Evolutionary conservation across 768 basidiomycete species (phyloP).

Genomic region (Tulasnella sp.): DNA sequence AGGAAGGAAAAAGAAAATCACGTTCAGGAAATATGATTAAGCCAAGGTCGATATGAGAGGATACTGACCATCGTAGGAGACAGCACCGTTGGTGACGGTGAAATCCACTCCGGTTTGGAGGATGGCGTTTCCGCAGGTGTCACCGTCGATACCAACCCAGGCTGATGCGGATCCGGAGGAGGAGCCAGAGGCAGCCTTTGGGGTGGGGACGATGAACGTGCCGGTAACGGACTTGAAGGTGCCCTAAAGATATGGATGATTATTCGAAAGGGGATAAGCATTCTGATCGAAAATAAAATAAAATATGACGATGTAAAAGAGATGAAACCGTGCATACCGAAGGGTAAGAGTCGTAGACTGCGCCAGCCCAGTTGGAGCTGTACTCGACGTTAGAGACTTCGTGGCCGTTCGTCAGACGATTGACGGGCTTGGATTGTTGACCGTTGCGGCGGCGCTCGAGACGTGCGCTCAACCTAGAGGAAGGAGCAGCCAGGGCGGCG

Average conservation of each 20-base stretch:
- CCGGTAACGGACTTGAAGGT: slow-evolving; percentile 31
- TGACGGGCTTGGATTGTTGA: slow-evolving; percentile 14
- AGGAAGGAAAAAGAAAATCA: neutral
- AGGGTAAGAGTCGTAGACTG: slow-evolving; percentile 25
- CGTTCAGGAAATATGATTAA: neutral
- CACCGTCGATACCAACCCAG: slow-evolving; percentile 30
- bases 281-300: no score
- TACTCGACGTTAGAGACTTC: slow-evolving; percentile 22
- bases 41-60: neutral
- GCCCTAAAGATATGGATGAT: slow-evolving; percentile 18
- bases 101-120: slow-evolving; percentile 31
- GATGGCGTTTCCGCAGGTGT: slow-evolving; percentile 29
- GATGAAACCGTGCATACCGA: slow-evolving; percentile 17
- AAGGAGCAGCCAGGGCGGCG: slow-evolving; percentile 21
- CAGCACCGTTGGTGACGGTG: slow-evolving; percentile 21
- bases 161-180: slow-evolving; percentile 26
- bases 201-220: slow-evolving; percentile 29
- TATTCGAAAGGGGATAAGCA: no score
- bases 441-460: slow-evolving; percentile 21
- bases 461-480: slow-evolving; percentile 20
- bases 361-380: slow-evolving; percentile 31
- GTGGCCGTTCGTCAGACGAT: slow-evolving; percentile 17
- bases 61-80: slow-evolving; percentile 26
- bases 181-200: slow-evolving; percentile 22
- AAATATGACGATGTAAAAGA: no score